Conservation (phyloP, 805 yeast genomes). For the Ascoidea asiatica region DNA sequence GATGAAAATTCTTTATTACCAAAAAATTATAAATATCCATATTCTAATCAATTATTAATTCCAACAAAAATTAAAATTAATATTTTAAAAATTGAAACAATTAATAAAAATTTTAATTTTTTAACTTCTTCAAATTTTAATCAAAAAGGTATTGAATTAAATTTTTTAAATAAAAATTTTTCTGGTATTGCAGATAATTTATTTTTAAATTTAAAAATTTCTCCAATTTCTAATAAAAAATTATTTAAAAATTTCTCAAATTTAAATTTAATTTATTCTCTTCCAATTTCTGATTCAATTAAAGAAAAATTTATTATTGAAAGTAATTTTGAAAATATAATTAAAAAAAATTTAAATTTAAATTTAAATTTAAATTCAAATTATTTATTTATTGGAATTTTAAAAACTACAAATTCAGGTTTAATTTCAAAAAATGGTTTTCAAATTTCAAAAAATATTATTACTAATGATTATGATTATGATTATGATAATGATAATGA, state of each 20-base stretch:
- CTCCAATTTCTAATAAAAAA: too few species aligned
- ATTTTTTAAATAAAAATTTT: too few species aligned
- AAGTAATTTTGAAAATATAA: too few species aligned
- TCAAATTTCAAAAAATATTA: not conserved
- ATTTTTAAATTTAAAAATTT: too few species aligned
- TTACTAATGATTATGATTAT: not conserved
- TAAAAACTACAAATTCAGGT: not conserved
- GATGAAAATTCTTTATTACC: not conserved
- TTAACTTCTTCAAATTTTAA: too few species aligned
- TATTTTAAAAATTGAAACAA: too few species aligned
- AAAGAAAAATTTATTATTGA: too few species aligned
- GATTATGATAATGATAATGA: not conserved
- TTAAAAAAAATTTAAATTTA: too few species aligned
- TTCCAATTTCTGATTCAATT: not conserved
- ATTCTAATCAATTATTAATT: not conserved
- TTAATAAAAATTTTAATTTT: too few species aligned
- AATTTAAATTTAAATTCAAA: too few species aligned
- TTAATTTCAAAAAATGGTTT: not conserved
- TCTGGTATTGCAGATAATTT: not conserved
- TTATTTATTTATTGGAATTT: not conserved
- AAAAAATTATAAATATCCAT: not conserved
- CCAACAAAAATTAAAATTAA: not conserved
- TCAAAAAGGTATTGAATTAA: not conserved
- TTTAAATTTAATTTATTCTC: too few species aligned
- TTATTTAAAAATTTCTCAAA: not conserved